Conservation (phyloP, 2,329 filamentous ascomycete genomes). For the Dissoconium aciculare region DNA sequence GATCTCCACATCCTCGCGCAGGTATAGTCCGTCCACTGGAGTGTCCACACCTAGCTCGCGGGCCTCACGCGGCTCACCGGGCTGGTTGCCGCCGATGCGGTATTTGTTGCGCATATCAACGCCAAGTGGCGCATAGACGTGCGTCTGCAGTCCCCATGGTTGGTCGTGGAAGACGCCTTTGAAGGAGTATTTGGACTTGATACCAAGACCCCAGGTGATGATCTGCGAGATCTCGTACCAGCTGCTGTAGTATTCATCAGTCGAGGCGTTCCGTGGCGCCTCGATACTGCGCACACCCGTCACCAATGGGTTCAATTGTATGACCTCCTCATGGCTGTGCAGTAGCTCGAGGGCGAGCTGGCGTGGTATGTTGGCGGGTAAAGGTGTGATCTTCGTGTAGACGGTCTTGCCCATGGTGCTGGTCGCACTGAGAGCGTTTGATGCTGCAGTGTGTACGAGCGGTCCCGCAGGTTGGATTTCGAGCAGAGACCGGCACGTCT, state of each 20-base stretch:
- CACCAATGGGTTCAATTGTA: conserved; percentile 55
- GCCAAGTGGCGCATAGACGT: conserved; percentile 53
- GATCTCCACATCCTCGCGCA: conserved; percentile 57
- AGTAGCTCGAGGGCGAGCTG: conserved; percentile 59
- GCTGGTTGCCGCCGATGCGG: conserved; percentile 53
- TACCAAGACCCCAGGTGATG: conserved; percentile 52
- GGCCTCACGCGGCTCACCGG: conserved; percentile 47
- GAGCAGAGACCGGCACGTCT: too few relatives aligned
- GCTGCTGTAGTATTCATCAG: conserved; percentile 57
- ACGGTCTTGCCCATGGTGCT: conserved; percentile 41
- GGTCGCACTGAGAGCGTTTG: too few relatives aligned
- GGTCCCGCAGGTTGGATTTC: too few relatives aligned
- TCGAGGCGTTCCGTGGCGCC: conserved; percentile 50
- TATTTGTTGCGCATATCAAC: conserved; percentile 55
- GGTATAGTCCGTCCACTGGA: conserved; percentile 50
- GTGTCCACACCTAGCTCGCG: conserved; percentile 50
- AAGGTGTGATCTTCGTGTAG: conserved; percentile 55
- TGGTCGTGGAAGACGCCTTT: conserved; percentile 59
- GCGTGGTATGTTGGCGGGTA: conserved; percentile 54
- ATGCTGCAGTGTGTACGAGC: too few relatives aligned
- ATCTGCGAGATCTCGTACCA: conserved; percentile 61
- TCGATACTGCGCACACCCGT: conserved; percentile 48
- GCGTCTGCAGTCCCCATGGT: conserved; percentile 56
- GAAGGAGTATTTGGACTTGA: conserved; percentile 52
- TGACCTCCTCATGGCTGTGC: conserved; percentile 55